Base-by-base conservation (phyloP, 2,329 filamentous ascomycete species). In the Pleochaeta shiraiana region DNA sequence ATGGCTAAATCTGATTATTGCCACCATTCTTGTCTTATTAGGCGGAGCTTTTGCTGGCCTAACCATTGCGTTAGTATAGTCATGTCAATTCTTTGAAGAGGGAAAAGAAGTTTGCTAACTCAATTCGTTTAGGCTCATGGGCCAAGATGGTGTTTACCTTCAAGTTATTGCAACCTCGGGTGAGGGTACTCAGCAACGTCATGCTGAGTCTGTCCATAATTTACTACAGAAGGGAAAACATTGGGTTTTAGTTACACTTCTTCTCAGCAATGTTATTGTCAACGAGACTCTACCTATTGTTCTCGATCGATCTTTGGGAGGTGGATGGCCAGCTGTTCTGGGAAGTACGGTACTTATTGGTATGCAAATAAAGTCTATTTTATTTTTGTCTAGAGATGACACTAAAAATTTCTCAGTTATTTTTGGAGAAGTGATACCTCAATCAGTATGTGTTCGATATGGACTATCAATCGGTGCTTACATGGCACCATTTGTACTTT, bases 231-330 rank as follows among this genome's bases (percentile, higher is more conserved):
- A 83, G 70, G 93, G 93, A 70, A 98, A 98, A 74, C 93, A 98
- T 75, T 98, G 93, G 93, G 92, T 98, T 24, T 79, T 98, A 65
- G 93, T 98, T 64, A 97, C 93, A 2, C 77, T 98, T 30, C 81
- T 98, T 7, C 79, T 98, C 65, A 90, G 90, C 74, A 98, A 98
- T 74, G 93, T 98, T 72, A 95, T 98, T 71, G 95, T 95, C 68
- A 97, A 98, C 74, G 93, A 97, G 76, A 95, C 92, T 1, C 79
- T 96, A 16, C 93, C 93, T 31, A 95, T 98, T 67, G 89, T 98
- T 12, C 81, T 98, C 63, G 93, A 98, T 75, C 81, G 93, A 65
- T 95, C 90, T 65, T 82, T 98, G 21, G 93, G 93, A 33, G 93
- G 93, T 69, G 93, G 93, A 68, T 91, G 95, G 79, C 91, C 92